A percentile compares a stretch with the other conserved stretches of the same genome.
Conservation (phyloP, 2,329 filamentous ascomycete species). For the Pseudopyricularia cyperi region DNA sequence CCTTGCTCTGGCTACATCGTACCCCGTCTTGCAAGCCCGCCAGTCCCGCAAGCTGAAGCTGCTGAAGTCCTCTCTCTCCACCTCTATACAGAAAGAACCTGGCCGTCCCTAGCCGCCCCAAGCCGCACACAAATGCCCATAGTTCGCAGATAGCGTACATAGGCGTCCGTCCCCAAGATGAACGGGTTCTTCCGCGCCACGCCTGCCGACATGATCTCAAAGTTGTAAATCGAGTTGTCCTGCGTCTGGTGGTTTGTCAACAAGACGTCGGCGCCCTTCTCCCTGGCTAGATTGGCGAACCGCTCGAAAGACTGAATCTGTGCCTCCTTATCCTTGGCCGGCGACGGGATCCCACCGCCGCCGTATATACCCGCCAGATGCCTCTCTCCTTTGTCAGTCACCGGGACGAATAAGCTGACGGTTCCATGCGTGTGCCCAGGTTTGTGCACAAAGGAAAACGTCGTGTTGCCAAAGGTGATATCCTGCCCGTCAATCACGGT, state of each 20-base stretch:
- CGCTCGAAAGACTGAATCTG: constrained; percentile 10
- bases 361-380: constrained; percentile 12
- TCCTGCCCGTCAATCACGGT: constrained; percentile 6
- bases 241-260: constrained; percentile 12
- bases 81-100: neutral
- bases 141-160: neutral
- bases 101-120: constrained; percentile 1
- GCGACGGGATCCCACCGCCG: constrained; percentile 4
- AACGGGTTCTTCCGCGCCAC: neutral
- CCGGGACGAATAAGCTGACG: constrained; percentile 10
- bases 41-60: no score
- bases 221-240: constrained; percentile 7
- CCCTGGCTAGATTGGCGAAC: constrained; percentile 4
- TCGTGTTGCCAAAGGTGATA: constrained; percentile 11
- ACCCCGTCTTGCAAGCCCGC: no score
- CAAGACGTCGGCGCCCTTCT: constrained; percentile 8
- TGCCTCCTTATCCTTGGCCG: constrained; percentile 8
- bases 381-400: constrained; percentile 8
- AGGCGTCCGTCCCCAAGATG: neutral
- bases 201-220: neutral
- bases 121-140: neutral
- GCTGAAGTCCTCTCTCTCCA: no score
- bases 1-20: no score
- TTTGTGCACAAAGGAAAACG: constrained; percentile 8
- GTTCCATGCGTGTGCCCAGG: constrained; percentile 13